Base-by-base conservation (phyloP, 2,329 filamentous ascomycete genomes). In the Aspergillus tubingensis region DNA sequence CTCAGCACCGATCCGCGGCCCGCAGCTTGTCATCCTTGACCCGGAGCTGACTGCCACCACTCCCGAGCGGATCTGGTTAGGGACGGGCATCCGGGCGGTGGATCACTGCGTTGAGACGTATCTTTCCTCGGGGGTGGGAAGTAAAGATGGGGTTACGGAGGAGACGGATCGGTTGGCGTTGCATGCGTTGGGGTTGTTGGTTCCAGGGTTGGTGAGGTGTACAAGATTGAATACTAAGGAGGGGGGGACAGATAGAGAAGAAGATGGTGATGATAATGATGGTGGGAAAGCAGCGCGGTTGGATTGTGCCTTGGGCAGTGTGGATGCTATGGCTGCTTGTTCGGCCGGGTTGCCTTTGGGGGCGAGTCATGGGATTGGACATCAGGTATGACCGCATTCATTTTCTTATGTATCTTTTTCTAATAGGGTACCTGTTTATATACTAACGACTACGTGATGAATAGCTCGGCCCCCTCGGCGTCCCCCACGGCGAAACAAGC, bases 401-500 rank as follows among this genome's bases (percentile, higher is more conserved):
- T 27, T 27, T 27, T 8, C 25, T 3, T 27, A 27, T 27, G 25
- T 27, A 3, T 27, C 4, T 25, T 25, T 25, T 25, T 25, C 7
- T 27, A 27, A 27, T 7, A 27, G 25, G 25, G 7, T 27, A 27
- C 25, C 8, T 27, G 25, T 30, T 11, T 30, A 30, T 30, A 4
- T 30, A 11, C 21, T 52, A 23, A 52, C 21, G 54, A 32, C 30
- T 36, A 50, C 27, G 10, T 30, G 27, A 5, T 13, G 7, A 32
- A 5, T 5, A 79, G 70, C 75, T 85, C 0, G 82, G 82, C 0
- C 84, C 84, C 0, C 69, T 84, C 3, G 85, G 85, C 0, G 85
- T 87, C 2, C 81, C 82, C 0, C 85, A 88, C 67, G 85, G 85
- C 10, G 84, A 86, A 70, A 88, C 85, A 27, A 85, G 82, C 65